These are phyloP conservation scores for Hemisphaericaspora xylofermentans DNA, from an alignment of 1,139 yeast species.

Conservation along the genomic window DNA sequence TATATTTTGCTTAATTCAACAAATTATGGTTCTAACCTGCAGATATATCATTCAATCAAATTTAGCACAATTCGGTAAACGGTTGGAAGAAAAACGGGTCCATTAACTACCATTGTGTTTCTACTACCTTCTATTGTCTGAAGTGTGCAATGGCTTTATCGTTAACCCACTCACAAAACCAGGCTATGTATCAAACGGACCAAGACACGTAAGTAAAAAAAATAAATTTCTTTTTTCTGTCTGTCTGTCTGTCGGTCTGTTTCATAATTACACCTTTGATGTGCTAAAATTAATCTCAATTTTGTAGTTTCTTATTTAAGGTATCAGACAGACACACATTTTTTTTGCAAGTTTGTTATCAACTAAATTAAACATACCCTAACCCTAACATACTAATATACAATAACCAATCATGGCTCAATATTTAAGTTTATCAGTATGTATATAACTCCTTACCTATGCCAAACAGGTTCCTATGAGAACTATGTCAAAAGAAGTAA, in stretches of 20 bases:
- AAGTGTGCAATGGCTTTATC: too few relatives aligned
- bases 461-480: neutral
- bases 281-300: neutral
- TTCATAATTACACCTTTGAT: too few relatives aligned
- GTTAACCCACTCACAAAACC: too few relatives aligned
- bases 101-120: too few relatives aligned
- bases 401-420: conserved; percentile 8
- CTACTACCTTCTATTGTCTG: too few relatives aligned
- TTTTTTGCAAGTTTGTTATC: neutral
- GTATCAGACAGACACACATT: neutral
- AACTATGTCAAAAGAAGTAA: neutral
- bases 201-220: conserved; percentile 1
- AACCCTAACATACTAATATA: too few relatives aligned
- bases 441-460: conserved; percentile 2
- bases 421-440: conserved; percentile 12
- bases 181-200: neutral
- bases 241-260: conserved; percentile 3
- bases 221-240: neutral
- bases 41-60: too few relatives aligned
- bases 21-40: too few relatives aligned
- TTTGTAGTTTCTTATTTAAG: neutral
- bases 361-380: neutral
- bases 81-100: too few relatives aligned
- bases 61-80: too few relatives aligned
- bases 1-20: too few relatives aligned